These are phyloP conservation scores for Rutstroemia sp. DNA, from an alignment of 2,329 filamentous ascomycete genomes.

Conservation along the genomic window DNA sequence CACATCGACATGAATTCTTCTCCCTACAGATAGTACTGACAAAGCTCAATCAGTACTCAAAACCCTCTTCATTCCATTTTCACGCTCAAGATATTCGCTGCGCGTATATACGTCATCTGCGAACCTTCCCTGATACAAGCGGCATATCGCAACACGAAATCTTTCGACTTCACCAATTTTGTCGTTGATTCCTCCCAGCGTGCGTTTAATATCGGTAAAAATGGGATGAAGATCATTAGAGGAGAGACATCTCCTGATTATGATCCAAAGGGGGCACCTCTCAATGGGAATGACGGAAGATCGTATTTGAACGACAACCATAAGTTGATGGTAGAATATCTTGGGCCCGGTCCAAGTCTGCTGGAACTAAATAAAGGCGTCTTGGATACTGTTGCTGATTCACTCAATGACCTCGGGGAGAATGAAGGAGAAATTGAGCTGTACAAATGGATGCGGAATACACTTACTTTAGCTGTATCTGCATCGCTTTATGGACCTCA, in stretches of 20 bases:
- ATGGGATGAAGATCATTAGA: slow-evolving; percentile 29
- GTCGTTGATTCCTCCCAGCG: slow-evolving; percentile 33
- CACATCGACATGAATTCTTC: background rate
- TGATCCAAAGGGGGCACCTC: slow-evolving; percentile 20
- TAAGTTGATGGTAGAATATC: slow-evolving; percentile 30
- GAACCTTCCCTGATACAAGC: slow-evolving; percentile 35
- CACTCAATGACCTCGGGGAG: slow-evolving; percentile 26
- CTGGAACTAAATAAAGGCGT: slow-evolving; percentile 33
- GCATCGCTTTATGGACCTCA: slow-evolving; percentile 38
- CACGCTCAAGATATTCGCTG: slow-evolving; percentile 38
- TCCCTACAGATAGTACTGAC: slow-evolving; percentile 3
- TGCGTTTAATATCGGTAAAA: slow-evolving; percentile 32
- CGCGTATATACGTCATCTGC: slow-evolving; percentile 39
- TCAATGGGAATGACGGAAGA: slow-evolving; percentile 26
- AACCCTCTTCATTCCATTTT: slow-evolving; percentile 30
- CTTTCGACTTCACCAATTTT: slow-evolving; percentile 38
- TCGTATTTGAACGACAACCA: slow-evolving; percentile 31
- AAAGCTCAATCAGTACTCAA: slow-evolving; percentile 15
- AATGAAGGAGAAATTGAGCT: slow-evolving; percentile 30
- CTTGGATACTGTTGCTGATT: slow-evolving; percentile 31
- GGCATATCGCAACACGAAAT: slow-evolving; percentile 34
- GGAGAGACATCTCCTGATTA: slow-evolving; percentile 20
- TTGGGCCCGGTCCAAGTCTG: slow-evolving; percentile 31
- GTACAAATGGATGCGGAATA: slow-evolving; percentile 35
- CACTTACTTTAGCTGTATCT: slow-evolving; percentile 34